phyloP scores from a whole-genome alignment of 352 stramenopile species.

The Phytophthora syringae region DNA sequence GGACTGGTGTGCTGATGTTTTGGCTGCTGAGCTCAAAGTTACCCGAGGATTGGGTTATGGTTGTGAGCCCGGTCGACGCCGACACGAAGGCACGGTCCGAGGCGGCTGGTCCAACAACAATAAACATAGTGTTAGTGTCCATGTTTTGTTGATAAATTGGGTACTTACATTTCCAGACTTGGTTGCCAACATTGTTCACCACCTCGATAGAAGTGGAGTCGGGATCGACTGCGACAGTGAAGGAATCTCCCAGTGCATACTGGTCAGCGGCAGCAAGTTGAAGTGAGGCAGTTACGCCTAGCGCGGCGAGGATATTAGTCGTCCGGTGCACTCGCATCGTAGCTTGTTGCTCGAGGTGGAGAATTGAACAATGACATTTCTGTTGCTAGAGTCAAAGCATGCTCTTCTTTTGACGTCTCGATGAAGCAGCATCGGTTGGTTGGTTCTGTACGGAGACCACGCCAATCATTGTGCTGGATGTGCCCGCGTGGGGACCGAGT shows the following conservation, averaged over 20 bases:
- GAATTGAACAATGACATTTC: not conserved
- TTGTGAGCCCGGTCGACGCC: conserved; percentile 31
- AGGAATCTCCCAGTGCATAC: not conserved
- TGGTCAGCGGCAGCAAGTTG: not conserved
- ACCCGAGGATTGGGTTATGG: conserved; percentile 30
- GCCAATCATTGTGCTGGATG: not conserved
- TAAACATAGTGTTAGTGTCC: not conserved
- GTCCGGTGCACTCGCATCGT: not conserved
- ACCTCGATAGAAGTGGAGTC: conserved; percentile 11
- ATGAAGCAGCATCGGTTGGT: not conserved
- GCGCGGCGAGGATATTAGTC: not conserved
- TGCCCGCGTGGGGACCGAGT: not conserved
- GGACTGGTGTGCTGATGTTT: conserved; percentile 2
- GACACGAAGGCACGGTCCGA: conserved; percentile 32
- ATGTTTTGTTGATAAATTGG: not conserved
- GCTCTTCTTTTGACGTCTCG: not conserved
- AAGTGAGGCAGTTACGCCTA: not conserved
- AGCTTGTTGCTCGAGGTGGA: not conserved
- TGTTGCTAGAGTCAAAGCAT: too few relatives aligned
- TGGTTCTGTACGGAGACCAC: not conserved
- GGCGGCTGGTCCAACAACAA: conserved; percentile 17
- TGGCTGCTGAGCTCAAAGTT: conserved; percentile 32
- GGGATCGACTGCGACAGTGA: conserved; percentile 24
- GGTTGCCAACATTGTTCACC: conserved; percentile 24
- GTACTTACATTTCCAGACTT: conserved; percentile 34